Evolutionary conservation across 495 filamentous ascomycete species (phyloP).

Genomic region (Penicillium canariense): DNA sequence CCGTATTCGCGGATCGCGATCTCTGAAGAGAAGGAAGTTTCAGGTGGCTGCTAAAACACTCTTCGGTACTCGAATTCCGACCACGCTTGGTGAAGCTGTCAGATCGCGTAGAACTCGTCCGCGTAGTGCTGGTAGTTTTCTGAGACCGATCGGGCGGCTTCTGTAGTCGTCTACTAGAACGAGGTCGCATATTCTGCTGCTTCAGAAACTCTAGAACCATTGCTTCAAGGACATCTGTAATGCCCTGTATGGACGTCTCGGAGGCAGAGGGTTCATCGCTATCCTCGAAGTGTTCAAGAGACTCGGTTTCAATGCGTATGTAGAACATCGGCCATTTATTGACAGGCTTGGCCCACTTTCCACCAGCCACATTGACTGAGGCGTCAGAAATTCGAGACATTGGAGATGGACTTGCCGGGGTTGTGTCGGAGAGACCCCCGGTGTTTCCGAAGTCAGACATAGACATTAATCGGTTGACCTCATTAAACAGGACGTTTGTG

Average conservation of each 20-base stretch:
- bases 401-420: background rate
- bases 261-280: constrained; percentile 31
- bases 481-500: constrained; percentile 69
- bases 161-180: constrained; percentile 19
- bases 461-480: constrained; percentile 74
- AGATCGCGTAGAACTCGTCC: background rate
- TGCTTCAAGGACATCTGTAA: constrained; percentile 59
- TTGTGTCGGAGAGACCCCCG: constrained; percentile 34
- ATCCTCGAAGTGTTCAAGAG: constrained; percentile 8
- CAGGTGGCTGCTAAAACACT: constrained; percentile 24
- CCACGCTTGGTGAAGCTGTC: background rate
- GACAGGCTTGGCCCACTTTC: constrained; percentile 57
- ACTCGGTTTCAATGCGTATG: constrained; percentile 57
- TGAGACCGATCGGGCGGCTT: background rate
- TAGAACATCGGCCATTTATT: constrained; percentile 93
- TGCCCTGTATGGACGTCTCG: constrained; percentile 47
- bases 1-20: constrained; percentile 8
- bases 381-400: constrained; percentile 43
- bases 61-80: constrained; percentile 20
- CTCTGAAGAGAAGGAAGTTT: constrained; percentile 38
- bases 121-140: background rate
- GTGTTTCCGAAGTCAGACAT: constrained; percentile 73
- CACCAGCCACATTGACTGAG: constrained; percentile 56
- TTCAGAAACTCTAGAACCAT: constrained; percentile 67
- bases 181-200: constrained; percentile 62